Conservation (phyloP, 768 basidiomycete species). For the Naganishia antarctica region DNA sequence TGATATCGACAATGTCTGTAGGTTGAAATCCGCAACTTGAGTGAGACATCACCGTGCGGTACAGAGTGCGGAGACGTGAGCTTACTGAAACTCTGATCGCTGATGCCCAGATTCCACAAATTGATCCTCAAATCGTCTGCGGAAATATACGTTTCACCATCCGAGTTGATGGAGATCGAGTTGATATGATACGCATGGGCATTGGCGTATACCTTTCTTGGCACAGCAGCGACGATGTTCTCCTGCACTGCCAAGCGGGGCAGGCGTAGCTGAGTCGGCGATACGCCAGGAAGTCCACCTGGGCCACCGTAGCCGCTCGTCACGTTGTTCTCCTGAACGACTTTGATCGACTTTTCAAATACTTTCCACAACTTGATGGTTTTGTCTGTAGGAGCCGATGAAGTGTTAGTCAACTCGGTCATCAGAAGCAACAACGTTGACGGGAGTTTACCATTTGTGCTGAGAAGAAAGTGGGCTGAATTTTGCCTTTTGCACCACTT, state of each 20-base stretch:
- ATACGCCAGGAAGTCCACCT: constrained; percentile 31
- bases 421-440: not conserved
- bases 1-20: constrained; percentile 98
- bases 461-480: constrained; percentile 90
- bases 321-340: constrained; percentile 95
- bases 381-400: constrained; percentile 64
- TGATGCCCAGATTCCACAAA: constrained; percentile 96
- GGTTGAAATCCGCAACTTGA: not conserved
- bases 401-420: not conserved
- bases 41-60: not conserved
- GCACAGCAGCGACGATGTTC: constrained; percentile 96
- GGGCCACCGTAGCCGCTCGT: constrained; percentile 50
- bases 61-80: constrained; percentile 30
- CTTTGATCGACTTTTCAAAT: constrained; percentile 94
- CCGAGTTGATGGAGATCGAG: constrained; percentile 97
- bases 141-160: constrained; percentile 98
- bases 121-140: constrained; percentile 98
- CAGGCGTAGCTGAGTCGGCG: constrained; percentile 58
- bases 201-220: constrained; percentile 97
- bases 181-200: constrained; percentile 99
- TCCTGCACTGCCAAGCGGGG: constrained; percentile 92
- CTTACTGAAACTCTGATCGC: constrained; percentile 98
- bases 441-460: constrained; percentile 76
- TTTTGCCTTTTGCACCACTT: constrained; percentile 99
- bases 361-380: constrained; percentile 99